Evolutionary conservation across 2,329 filamentous ascomycete genomes (phyloP), one percentile per base, ranked within the genome.

Genomic region (Phyllosticta paracitricarpa): DNA sequence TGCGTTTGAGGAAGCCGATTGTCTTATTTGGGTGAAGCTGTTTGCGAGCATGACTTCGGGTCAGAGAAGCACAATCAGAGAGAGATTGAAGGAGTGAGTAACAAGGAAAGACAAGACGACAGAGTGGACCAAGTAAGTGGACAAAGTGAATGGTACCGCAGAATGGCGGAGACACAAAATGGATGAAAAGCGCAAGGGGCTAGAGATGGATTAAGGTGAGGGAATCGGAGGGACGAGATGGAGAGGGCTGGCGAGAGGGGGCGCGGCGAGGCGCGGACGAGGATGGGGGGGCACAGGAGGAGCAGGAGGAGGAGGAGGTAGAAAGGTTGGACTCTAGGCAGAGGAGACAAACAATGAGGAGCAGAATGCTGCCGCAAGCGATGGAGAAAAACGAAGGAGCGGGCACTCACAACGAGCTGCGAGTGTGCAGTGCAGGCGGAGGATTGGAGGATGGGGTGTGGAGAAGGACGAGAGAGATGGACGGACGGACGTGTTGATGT

Each of bases 1-100:
- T 59, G 66, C 65, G 64, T 64, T 62, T 65, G 63, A 63, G 63
- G 63, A 48, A 64, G 67, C 67, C 70, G 71, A 71, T 62, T 57
- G 60, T 57, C 40, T 70, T 64, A 69, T 60, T 60, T 58, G 60
- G 63, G 62, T 55, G 66, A 66, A 72, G 71, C 73, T 76, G 72
- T 75, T 75, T 75, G 73, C 74, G 73, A 73, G 70, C 65, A 71
- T 67, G 72, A 70, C 71, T 65, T 69, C 69, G 69, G 63, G 73
- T 75, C 71, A 75, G 73, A 75, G 66, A 63, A 68, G 68, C 65
- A 70, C 64, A 48, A 66, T 71, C 69, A 70, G 67, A 30, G 56
- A 28, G 33, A 10, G 14, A 57, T 26, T 8, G 57, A 24, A 26
- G 17, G 56, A 9, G 25, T 55, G 56, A 40, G 14, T 19, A 7